phyloP scores from a whole-genome alignment of 768 basidiomycete genomes.

The Lactarius trivialis region DNA sequence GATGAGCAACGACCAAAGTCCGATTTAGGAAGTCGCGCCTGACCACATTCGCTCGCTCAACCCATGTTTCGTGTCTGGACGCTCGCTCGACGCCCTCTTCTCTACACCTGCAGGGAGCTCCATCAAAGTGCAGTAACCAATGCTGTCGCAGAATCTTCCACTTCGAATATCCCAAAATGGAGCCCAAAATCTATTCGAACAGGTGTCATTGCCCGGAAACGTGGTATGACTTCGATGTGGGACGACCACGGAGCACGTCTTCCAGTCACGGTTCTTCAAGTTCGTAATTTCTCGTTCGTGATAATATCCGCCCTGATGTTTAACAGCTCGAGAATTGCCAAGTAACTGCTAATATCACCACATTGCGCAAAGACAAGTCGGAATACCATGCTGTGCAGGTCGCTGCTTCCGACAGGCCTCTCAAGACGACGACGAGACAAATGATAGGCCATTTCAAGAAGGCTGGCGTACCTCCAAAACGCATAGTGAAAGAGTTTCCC shows the following conservation, averaged over 20 bases:
- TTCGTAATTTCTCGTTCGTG: slow-evolving; percentile 30
- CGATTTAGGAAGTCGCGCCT: background rate
- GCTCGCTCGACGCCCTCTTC: slow-evolving; percentile 35
- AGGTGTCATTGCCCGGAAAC: slow-evolving; percentile 89
- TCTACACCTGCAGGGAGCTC: slow-evolving; percentile 35
- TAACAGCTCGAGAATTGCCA: slow-evolving; percentile 79
- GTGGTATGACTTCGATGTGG: slow-evolving; percentile 94
- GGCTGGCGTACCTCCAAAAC: slow-evolving; percentile 77
- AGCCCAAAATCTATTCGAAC: slow-evolving; percentile 79
- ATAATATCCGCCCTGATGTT: background rate
- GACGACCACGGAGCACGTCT: slow-evolving; percentile 80
- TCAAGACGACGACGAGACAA: slow-evolving; percentile 65
- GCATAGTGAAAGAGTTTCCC: slow-evolving; percentile 80
- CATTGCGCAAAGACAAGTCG: slow-evolving; percentile 55
- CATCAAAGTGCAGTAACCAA: slow-evolving; percentile 38
- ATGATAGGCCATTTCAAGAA: slow-evolving; percentile 88
- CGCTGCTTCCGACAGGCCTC: slow-evolving; percentile 69
- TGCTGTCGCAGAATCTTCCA: slow-evolving; percentile 29
- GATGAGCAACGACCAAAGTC: no score
- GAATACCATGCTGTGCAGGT: slow-evolving; percentile 92
- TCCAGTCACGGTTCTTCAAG: slow-evolving; percentile 94
- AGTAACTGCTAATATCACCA: slow-evolving; percentile 73
- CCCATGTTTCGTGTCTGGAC: slow-evolving; percentile 42
- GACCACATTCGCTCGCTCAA: background rate
- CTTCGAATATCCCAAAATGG: slow-evolving; percentile 51